Evolutionary conservation across 495 filamentous ascomycete genomes (phyloP), one percentile per base, ranked within the genome.

Genomic region (Aspergillus olivimuriae): DNA sequence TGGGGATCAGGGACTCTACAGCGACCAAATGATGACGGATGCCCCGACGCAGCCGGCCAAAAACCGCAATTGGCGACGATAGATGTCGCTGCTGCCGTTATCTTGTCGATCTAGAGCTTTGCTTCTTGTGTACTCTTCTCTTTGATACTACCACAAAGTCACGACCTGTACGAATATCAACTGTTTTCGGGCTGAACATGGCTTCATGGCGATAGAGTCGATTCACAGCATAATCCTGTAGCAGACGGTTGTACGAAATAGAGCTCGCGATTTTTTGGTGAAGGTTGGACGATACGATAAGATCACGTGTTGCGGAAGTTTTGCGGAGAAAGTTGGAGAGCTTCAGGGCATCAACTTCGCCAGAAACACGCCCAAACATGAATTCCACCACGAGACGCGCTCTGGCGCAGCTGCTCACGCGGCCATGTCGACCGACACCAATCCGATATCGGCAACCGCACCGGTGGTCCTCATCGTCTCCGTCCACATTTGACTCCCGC

Each of bases 11-110:
- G 57, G 61, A 0, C 56, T 66, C 5, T 68, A 70, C 48, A 67
- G 69, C 47, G 69, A 73, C 39, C 39, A 64, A 41, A 73, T 73
- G 64, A 65, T 67, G 61, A 57, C 65, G 6, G 67, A 73, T 53
- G 50, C 57, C 21, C 65, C 67, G 8, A 35, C 50, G 17, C 56
- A 48, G 23, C 52, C 46, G 16, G 44, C 47, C 2, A 56, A 53
- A 15, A 55, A 58, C 37, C 51, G 55, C 16, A 48, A 53, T 6
- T 33, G 53, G 31, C 38, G 49, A 16, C 57, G 57, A 28, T 65
- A 42, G 52, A n/a, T n/a, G n/a, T n/a, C n/a, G n/a, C n/a, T n/a
- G n/a, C n/a, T n/a, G n/a, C n/a, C n/a, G n/a, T n/a, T 28, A 28
- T 28, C 24, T 28, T 28, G 11, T 28, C 24, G 6, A 28, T 11